Conservation (phyloP, 768 basidiomycete genomes). For the Collybiopsis confluens region DNA sequence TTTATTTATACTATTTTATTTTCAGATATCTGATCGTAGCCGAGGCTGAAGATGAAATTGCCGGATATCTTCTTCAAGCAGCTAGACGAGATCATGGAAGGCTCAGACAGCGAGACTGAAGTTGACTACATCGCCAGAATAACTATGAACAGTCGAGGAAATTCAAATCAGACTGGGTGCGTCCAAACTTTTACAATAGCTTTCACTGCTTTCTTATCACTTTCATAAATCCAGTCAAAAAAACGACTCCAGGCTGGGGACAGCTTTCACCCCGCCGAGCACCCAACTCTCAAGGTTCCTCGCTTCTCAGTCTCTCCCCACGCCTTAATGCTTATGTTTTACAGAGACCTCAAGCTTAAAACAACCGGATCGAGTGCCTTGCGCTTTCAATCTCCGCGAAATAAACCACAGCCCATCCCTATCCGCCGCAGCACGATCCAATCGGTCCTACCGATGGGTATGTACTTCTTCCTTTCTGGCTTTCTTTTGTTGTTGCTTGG, state of each 20-base stretch:
- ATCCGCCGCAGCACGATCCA: background rate
- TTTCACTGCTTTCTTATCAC: too few relatives aligned
- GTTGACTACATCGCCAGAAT: background rate
- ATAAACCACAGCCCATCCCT: background rate
- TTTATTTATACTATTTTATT: too few relatives aligned
- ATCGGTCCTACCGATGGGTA: background rate
- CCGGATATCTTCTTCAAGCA: background rate
- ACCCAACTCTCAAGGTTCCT: conserved; percentile 4
- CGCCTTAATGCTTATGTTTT: background rate
- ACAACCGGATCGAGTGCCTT: background rate
- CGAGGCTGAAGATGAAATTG: background rate
- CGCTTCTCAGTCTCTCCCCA: background rate
- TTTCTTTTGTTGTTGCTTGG: too few relatives aligned
- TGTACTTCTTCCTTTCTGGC: background rate
- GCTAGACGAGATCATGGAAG: background rate
- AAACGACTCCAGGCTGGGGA: too few relatives aligned
- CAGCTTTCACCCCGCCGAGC: too few relatives aligned
- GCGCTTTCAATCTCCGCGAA: conserved; percentile 3
- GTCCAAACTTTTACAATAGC: too few relatives aligned
- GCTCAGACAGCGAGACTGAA: conserved; percentile 1
- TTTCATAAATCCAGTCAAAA: too few relatives aligned
- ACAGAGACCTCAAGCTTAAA: background rate
- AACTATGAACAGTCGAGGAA: too few relatives aligned
- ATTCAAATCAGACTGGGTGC: too few relatives aligned
- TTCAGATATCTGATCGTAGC: background rate